A percentile compares a stretch with the other conserved stretches of the same genome.
phyloP scores from a whole-genome alignment of 2,329 filamentous ascomycete species.

The Acrocalymma vagum region DNA sequence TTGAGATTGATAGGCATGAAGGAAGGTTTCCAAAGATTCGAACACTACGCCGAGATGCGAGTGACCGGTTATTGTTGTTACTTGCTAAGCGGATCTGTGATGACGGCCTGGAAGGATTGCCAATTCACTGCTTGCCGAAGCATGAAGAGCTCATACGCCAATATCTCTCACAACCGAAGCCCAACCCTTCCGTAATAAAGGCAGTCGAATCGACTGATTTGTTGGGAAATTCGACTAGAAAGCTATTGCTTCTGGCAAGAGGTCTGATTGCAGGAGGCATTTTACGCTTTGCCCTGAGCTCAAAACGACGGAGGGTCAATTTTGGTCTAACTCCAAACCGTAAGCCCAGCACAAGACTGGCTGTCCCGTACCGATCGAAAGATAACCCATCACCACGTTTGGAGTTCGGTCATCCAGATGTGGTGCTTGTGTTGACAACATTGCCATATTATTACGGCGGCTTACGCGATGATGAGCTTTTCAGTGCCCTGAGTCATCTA shows the following conservation, averaged over 20 bases:
- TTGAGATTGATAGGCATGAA: conserved; percentile 52
- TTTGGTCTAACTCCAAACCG: conserved; percentile 61
- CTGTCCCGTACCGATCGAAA: conserved; percentile 71
- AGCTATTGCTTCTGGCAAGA: conserved; percentile 56
- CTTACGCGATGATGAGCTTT: conserved; percentile 51
- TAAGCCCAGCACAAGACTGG: conserved; percentile 61
- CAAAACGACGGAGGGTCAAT: conserved; percentile 71
- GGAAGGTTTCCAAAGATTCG: conserved; percentile 60
- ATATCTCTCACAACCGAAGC: too few species aligned
- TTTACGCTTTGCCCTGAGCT: conserved; percentile 59
- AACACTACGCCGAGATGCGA: conserved; percentile 55
- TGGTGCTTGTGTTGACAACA: background rate
- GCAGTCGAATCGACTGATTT: conserved; percentile 21
- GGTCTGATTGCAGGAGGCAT: conserved; percentile 64
- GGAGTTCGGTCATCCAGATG: conserved; percentile 68
- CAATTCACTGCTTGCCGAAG: conserved; percentile 57
- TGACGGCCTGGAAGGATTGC: conserved; percentile 55
- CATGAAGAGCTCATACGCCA: conserved; percentile 42
- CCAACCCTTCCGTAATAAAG: too few species aligned
- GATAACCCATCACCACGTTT: conserved; percentile 67
- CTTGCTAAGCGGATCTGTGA: conserved; percentile 52
- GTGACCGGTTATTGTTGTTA: conserved; percentile 24
- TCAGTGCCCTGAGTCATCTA: conserved; percentile 56
- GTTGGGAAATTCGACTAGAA: conserved; percentile 40
- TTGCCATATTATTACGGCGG: conserved; percentile 70